Percentiles rank a stretch among this genome's conserved stretches.
Evolutionary conservation across 306 rosid genomes (phyloP).

Genomic region (Amphicarpaea edgeworthii): DNA sequence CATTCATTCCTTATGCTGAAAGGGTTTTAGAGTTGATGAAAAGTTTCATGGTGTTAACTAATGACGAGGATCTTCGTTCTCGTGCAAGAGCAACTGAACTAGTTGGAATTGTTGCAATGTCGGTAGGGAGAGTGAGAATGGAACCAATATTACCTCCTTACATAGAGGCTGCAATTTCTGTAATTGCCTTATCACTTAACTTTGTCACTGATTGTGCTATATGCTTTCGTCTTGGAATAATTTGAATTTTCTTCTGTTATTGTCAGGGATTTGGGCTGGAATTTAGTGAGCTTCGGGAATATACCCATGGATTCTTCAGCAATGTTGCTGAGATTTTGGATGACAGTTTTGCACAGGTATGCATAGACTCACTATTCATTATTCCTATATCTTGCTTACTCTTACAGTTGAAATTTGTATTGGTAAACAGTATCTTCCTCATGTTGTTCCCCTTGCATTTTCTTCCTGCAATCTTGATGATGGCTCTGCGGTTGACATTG

Average conservation of each 20-base stretch:
- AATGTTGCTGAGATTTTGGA: slow-evolving; percentile 93
- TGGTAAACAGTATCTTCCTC: slow-evolving; percentile 92
- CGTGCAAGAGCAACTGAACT: slow-evolving; percentile 98
- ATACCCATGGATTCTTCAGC: slow-evolving; percentile 98
- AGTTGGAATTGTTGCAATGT: slow-evolving; percentile 99
- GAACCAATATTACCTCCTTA: slow-evolving; percentile 91
- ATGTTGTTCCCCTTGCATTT: slow-evolving; percentile 90
- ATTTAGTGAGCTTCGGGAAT: slow-evolving; percentile 96
- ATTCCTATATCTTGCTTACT: slow-evolving; percentile 40
- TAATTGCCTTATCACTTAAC: slow-evolving; percentile 53
- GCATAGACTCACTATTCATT: slow-evolving; percentile 38
- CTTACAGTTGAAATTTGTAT: slow-evolving; percentile 42
- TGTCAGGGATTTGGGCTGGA: slow-evolving; percentile 91
- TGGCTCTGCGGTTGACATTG: slow-evolving; percentile 94
- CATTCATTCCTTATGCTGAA: slow-evolving; percentile 96
- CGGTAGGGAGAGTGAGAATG: slow-evolving; percentile 87
- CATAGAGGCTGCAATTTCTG: slow-evolving; percentile 94
- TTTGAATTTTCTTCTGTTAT: slow-evolving; percentile 45
- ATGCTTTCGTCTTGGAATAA: slow-evolving; percentile 31
- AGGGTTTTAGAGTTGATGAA: slow-evolving; percentile 95
- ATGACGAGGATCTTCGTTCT: slow-evolving; percentile 90
- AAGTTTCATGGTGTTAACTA: slow-evolving; percentile 87
- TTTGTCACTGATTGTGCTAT: slow-evolving; percentile 26
- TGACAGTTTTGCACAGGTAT: slow-evolving; percentile 84
- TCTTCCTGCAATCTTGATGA: slow-evolving; percentile 98